phyloP scores from a whole-genome alignment of 148 eudicot genomes.

The Chenopodium album region DNA sequence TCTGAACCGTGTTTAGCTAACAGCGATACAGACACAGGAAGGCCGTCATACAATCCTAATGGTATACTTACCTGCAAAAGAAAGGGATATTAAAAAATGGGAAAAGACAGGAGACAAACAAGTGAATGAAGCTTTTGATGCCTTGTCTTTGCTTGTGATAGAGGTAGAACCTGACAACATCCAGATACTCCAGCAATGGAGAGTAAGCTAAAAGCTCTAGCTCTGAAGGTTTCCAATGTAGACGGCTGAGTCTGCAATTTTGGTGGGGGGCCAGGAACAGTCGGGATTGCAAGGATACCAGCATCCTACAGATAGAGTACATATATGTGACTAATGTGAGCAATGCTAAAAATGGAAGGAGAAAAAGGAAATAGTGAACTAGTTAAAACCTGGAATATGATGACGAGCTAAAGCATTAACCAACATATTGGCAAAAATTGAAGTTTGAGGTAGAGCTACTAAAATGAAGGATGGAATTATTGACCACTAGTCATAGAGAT shows the following conservation, averaged over 20 bases:
- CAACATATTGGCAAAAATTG: neutral
- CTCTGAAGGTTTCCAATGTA: slow-evolving; percentile 63
- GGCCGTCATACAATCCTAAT: slow-evolving; percentile 59
- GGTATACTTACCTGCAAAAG: slow-evolving; percentile 74
- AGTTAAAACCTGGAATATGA: neutral
- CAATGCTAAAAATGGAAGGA: neutral
- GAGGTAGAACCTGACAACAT: slow-evolving; percentile 73
- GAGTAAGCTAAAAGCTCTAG: slow-evolving; percentile 75
- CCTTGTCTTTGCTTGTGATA: neutral
- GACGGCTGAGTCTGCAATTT: slow-evolving; percentile 59
- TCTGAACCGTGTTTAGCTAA: slow-evolving; percentile 87
- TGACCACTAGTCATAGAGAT: neutral
- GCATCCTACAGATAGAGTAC: slow-evolving; percentile 40
- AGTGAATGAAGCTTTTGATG: neutral
- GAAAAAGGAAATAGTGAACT: neutral
- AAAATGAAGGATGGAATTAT: neutral
- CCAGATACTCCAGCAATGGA: slow-evolving; percentile 86
- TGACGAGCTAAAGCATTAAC: neutral
- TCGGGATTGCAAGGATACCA: slow-evolving; percentile 74
- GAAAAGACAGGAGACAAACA: neutral
- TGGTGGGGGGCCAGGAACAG: slow-evolving; percentile 90
- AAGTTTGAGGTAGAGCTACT: neutral
- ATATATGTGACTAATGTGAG: neutral
- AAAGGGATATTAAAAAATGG: neutral
- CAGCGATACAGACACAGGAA: slow-evolving; percentile 75